Conservation (phyloP, 805 yeast genomes). For the Pichia californica region DNA sequence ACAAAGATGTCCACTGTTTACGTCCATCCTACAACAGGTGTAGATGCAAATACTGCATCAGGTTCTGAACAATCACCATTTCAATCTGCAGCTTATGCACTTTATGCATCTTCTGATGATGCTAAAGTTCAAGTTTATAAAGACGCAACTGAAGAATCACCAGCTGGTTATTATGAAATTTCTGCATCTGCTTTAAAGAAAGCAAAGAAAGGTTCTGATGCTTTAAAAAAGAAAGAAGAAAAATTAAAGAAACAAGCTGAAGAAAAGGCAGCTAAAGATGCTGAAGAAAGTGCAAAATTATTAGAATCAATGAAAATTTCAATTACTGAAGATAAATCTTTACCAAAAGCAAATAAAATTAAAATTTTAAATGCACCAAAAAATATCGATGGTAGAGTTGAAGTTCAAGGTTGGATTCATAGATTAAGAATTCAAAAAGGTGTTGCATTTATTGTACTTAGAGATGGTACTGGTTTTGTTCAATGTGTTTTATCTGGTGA, state of each 20-base stretch:
- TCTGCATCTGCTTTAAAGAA: constrained; percentile 89
- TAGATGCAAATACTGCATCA: constrained; percentile 46
- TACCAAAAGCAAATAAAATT: constrained; percentile 61
- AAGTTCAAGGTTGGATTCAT: constrained; percentile 93
- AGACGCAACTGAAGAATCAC: constrained; percentile 42
- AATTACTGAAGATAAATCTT: constrained; percentile 64
- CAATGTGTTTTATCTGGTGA: constrained; percentile 89
- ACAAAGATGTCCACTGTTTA: constrained; percentile 20
- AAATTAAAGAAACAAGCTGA: constrained; percentile 56
- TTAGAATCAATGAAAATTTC: constrained; percentile 74
- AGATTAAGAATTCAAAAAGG: constrained; percentile 92
- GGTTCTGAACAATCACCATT: constrained; percentile 72
- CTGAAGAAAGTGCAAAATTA: constrained; percentile 67
- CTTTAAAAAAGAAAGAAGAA: constrained; percentile 74
- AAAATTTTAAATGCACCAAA: constrained; percentile 55
- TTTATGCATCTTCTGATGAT: constrained; percentile 38
- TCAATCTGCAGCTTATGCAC: constrained; percentile 79
- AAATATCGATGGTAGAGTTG: constrained; percentile 59
- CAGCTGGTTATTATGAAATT: constrained; percentile 62
- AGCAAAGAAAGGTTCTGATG: constrained; percentile 94
- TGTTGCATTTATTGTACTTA: constrained; percentile 77
- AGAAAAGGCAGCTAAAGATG: constrained; percentile 48
- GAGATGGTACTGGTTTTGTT: constrained; percentile 92
- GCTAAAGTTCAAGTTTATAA: constrained; percentile 56
- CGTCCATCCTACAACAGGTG: constrained; percentile 70